These are phyloP conservation scores for Hymenoscyphus salicellus DNA, from an alignment of 2,329 filamentous ascomycete species.

Conservation along the genomic window DNA sequence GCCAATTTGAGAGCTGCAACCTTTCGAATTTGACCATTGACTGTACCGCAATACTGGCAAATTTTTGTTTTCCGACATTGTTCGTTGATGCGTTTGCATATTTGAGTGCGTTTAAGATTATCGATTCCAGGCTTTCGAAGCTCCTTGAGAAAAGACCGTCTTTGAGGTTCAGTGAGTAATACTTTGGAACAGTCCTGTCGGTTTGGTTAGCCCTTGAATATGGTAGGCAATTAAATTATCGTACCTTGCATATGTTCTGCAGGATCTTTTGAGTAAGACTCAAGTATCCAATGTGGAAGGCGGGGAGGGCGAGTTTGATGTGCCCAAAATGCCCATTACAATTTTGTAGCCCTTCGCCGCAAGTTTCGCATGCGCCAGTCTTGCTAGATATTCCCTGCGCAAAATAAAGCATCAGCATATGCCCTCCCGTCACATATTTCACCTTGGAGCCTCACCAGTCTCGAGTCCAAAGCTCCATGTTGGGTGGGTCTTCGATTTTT, in stretches of 20 bases:
- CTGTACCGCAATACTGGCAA: conserved; percentile 75
- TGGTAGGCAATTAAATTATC: conserved; percentile 4
- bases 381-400: conserved; percentile 81
- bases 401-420: not conserved
- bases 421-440: not conserved
- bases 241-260: conserved; percentile 87
- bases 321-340: conserved; percentile 97
- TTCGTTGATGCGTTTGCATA: conserved; percentile 84
- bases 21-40: conserved; percentile 92
- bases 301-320: conserved; percentile 83
- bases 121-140: conserved; percentile 80
- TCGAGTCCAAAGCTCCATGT: conserved; percentile 83
- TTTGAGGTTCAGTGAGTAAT: conserved; percentile 75
- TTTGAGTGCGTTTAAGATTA: conserved; percentile 76
- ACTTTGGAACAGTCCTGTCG: conserved; percentile 73
- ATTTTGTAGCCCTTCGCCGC: conserved; percentile 72
- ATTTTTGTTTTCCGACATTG: conserved; percentile 83
- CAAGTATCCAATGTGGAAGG: conserved; percentile 94
- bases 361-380: conserved; percentile 74
- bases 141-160: conserved; percentile 73
- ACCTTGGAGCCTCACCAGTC: conserved; percentile 52
- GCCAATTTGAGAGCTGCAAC: conserved; percentile 87
- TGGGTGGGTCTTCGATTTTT: conserved; percentile 71
- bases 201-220: conserved; percentile 17
- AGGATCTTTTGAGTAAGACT: conserved; percentile 89